These are phyloP conservation scores for Fusarium beomiforme DNA, from an alignment of 2,329 filamentous ascomycete genomes.

Conservation along the genomic window DNA sequence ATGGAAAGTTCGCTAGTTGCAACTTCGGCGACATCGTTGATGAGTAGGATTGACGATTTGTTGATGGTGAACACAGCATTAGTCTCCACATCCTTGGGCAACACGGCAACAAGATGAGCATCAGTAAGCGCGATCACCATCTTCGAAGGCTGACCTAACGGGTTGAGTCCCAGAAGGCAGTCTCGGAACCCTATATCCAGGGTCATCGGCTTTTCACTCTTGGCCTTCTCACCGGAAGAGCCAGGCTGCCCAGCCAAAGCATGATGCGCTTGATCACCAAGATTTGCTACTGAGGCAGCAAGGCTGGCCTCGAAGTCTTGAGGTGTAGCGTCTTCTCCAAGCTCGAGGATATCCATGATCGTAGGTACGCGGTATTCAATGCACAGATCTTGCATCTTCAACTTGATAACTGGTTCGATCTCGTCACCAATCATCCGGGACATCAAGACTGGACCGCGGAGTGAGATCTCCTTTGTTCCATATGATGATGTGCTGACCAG, in stretches of 20 bases:
- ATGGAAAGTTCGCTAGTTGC: slow-evolving; percentile 15
- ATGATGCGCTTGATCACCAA: slow-evolving; percentile 72
- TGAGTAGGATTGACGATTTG: slow-evolving; percentile 84
- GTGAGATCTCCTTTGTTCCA: slow-evolving; percentile 41
- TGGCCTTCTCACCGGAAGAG: slow-evolving; percentile 41
- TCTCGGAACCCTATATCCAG: slow-evolving; percentile 82
- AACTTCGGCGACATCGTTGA: slow-evolving; percentile 72
- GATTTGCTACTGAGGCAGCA: slow-evolving; percentile 80
- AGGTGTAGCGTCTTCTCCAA: slow-evolving; percentile 72
- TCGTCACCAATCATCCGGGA: slow-evolving; percentile 92
- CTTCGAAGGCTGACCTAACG: slow-evolving; percentile 78
- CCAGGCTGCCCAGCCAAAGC: slow-evolving; percentile 49
- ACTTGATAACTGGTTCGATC: slow-evolving; percentile 88
- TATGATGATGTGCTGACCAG: slow-evolving; percentile 67
- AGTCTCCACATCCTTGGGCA: slow-evolving; percentile 73
- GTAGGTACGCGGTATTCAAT: slow-evolving; percentile 91
- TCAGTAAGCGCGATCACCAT: slow-evolving; percentile 82
- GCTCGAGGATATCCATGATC: slow-evolving; percentile 79
- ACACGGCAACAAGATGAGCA: slow-evolving; percentile 73
- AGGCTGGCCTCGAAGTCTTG: slow-evolving; percentile 81
- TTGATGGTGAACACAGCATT: slow-evolving; percentile 74
- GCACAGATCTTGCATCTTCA: slow-evolving; percentile 85
- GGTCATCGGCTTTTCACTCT: slow-evolving; percentile 65
- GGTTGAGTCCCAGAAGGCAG: slow-evolving; percentile 86
- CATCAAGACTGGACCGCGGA: slow-evolving; percentile 72